Base-by-base conservation (phyloP, 208 protist species). In the Leishmania amazonensis region DNA sequence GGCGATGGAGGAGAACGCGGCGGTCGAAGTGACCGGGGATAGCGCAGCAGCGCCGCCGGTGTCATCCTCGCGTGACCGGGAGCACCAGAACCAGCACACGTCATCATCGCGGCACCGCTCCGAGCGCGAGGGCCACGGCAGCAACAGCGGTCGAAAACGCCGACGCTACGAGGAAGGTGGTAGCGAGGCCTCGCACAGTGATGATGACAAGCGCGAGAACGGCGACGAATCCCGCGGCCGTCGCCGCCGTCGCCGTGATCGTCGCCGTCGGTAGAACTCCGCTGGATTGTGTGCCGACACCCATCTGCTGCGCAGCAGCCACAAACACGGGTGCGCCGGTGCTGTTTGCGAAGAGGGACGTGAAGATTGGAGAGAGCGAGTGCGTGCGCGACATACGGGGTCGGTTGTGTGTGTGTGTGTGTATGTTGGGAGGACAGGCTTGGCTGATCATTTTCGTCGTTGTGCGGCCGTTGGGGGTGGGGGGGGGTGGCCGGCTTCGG, bases 1-100 rank as follows among this genome's bases (percentile, higher is more conserved):
- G 68, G 57, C 67, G 51, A 45, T 85, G 51, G 77, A 79, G 0
- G 73, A 78, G 62, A 81, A 79, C 82, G 76, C 70, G 2, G 76
- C 70, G 1, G 54, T 38, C 3, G 42, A 75, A 17, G 75, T 49
- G 6, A 42, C 72, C 21, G 54, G 21, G 51, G 35, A 75, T 9
- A 35, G 15, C 45, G 47, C 42, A 21, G n/a, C 47, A 24, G 28
- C 31, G 21, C 15, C 67, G 19, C 67, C 67, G 3, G 38, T 47
- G 6, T 24, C 67, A 28, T 15, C 67, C 38, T 47, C 67, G 67
- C 73, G 35, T 19, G 47, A 83, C 49, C 45, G 57, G 31, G 70
- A 74, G 15, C 57, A 80, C 57, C 75, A 78, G 64, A 21, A 77
- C 60, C 73, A 71, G 70, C n/a, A 35, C 51, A 19, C 40, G 51